Base-by-base conservation (phyloP, 208 protist species). In the Crithidia thermophila region DNA sequence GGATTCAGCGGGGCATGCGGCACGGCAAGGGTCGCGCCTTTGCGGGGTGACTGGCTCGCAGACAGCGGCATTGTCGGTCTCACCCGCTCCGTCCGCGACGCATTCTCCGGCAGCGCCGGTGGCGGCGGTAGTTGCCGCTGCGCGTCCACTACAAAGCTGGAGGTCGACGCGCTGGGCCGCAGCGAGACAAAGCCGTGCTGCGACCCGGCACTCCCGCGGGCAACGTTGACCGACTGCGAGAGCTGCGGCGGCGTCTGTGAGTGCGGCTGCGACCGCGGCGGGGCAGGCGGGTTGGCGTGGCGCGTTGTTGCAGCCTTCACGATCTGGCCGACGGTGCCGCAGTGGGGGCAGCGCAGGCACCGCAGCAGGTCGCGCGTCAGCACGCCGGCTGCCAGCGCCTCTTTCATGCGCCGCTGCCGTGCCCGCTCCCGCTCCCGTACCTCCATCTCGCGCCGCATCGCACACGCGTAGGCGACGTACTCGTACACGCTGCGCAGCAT, bases 401-500 rank as follows among this genome's bases (percentile, higher is more conserved):
- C 51, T 16, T 9, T 27, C 20, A 64, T 46, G 39, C 46, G 61
- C 8, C 45, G 43, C 57, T 63, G 59, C 14, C 55, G 58, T 21
- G 39, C 45, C 18, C 34, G 28, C 25, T 55, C 42, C 11, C 51
- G 60, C 28, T 60, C 43, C 45, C 49, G 69, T 37, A 34, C 21
- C 45, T 62, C 62, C 9, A 5, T 21, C 33, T 65, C 25, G 14
- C 53, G 55, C 53, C 27, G 57, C 36, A 27, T 43, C 30, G 49
- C 69, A n/a, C 69, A 75, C 45, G 34, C 20, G 55, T 65, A 69
- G 34, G 69, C 69, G 14, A 75, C 69, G 55, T 75, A 75, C 37
- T 75, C 69, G 55, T 75, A 69, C 33, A 75, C 55, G 30, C 46
- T 49, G 28, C 46, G 69, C 53, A 75, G 69, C 69, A 75, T 75